Percentiles rank a stretch among this genome's conserved stretches.
Evolutionary conservation across 768 basidiomycete species (phyloP).

Genomic region (Amanita polypyramis): DNA sequence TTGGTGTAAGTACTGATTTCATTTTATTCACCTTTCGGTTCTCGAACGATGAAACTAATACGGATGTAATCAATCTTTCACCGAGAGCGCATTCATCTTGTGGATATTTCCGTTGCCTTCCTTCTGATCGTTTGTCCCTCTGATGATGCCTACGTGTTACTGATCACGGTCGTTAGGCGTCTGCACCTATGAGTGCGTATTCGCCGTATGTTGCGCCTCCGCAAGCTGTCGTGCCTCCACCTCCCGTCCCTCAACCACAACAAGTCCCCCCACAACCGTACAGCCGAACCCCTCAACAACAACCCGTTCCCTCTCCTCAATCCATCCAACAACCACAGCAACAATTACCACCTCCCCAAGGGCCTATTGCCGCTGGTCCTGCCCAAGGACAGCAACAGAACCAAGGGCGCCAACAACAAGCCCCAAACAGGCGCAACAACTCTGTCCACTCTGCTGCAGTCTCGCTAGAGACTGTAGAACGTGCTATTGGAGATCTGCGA

Average conservation of each 20-base stretch:
- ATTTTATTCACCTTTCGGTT: constrained; percentile 12
- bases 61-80: constrained; percentile 20
- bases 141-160: background rate
- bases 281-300: constrained; percentile 7
- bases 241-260: constrained; percentile 18
- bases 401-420: constrained; percentile 13
- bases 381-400: constrained; percentile 12
- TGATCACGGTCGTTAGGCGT: constrained; percentile 26
- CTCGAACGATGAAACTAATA: constrained; percentile 17
- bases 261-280: constrained; percentile 15
- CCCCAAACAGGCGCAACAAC: constrained; percentile 21
- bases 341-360: background rate
- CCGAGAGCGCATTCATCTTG: constrained; percentile 33
- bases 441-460: constrained; percentile 64
- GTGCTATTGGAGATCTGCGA: constrained; percentile 41
- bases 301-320: constrained; percentile 1
- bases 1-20: constrained; percentile 52
- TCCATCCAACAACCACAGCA: background rate
- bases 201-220: constrained; percentile 16
- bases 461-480: constrained; percentile 59
- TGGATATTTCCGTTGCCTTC: constrained; percentile 55
- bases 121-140: constrained; percentile 29
- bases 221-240: constrained; percentile 6
- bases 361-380: background rate
- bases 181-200: constrained; percentile 28